Base-by-base conservation (phyloP, 148 eudicot species). In the Cornus florida region DNA sequence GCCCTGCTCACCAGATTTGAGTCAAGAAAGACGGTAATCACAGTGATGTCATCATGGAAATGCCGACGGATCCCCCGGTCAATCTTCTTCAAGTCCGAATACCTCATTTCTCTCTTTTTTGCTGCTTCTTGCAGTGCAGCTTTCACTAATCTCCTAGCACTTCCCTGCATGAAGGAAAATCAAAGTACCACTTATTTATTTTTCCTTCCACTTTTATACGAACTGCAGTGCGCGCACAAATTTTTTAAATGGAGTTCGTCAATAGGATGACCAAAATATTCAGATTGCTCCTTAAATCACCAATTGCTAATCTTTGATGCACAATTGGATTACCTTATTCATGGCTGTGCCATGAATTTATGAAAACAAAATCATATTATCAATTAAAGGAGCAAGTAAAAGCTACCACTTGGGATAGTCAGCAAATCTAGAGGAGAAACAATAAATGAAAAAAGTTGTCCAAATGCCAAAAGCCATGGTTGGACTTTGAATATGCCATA, bases 61-160 rank as follows among this genome's bases (percentile, higher is more conserved):
- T 93, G 95, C 68, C 97, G 90, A 24, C 97, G 91, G 16, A 93
- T 92, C n/a, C 97, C 97, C 3, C 97, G 87, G 72, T 93, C 97
- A 0, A 93, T 93, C 79, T 92, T 93, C 87, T 91, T 93, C 86
- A 93, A 81, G 72, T 93, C 97, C 2, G 95, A 90, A 75, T 93
- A 93, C 76, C 97, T 89, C 97, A 93, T 92, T 60, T 93, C 97
- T 80, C 97, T 85, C 81, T 93, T 93, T 89, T 93, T 93, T 35
- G 97, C 97, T 12, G 97, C 97, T 82, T 88, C 92, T 85, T 89
- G 93, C 13, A 93, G 86, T 11, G 97, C 97, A n/a, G 86, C 80
- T 89, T 92, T 93, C 75, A 93, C 92, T 57, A 93, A 83, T 82
- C 83, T 90, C 68, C 82, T 89, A 11, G 95, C 97, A 86, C 91